Evolutionary conservation across 108 stramenopile genomes (phyloP), one percentile per base, ranked within the genome.

Genomic region (Fragilariopsis cylindrus): DNA sequence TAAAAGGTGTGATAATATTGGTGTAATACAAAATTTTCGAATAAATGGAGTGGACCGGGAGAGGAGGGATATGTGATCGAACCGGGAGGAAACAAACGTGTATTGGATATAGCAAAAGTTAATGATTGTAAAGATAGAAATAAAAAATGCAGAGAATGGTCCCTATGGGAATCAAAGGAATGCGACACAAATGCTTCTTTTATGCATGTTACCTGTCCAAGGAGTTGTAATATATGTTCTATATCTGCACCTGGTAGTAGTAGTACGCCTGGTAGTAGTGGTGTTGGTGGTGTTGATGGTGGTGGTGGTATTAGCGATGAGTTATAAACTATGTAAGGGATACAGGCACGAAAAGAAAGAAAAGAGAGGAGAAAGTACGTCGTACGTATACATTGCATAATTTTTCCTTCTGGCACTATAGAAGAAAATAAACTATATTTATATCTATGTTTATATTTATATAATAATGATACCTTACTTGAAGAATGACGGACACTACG

Each of bases 1-100:
- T 45, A 11, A 68, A 49, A 50, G 67, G 16, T 92, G 91, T 70
- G 64, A 73, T 13, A 71, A 86, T 72, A 79, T 15, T 71, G 70
- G 57, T 71, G 70, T 19, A 57, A 52, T 19, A 71, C 57, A 7
- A 58, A 47, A 46, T 21, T 58, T 48, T 71, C 57, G 3, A 57
- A 46, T 16, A 71, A 58, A 71, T 71, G 70, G 57, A 71, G 70
- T 39, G 70, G 70, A 7, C 87, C 87, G 9, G 89, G 82, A 3
- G 82, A 68, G 48, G 78, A 78, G 18, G 80, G 80, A 65, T 67
- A 69, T 41, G 74, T 74, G 50, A 71, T 80, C 42, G 73, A 56
- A 30, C 79, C 79, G 48, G 74, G 42, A 11, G 53, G 50, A 41
- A 57, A 60, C 3, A 63, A 39, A 62, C 48, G 48, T 45, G 65